A percentile compares a stretch with the other conserved stretches of the same genome.
Evolutionary conservation across 345 rosid species (phyloP).

Genomic region (Crucihimalaya himalaica): DNA sequence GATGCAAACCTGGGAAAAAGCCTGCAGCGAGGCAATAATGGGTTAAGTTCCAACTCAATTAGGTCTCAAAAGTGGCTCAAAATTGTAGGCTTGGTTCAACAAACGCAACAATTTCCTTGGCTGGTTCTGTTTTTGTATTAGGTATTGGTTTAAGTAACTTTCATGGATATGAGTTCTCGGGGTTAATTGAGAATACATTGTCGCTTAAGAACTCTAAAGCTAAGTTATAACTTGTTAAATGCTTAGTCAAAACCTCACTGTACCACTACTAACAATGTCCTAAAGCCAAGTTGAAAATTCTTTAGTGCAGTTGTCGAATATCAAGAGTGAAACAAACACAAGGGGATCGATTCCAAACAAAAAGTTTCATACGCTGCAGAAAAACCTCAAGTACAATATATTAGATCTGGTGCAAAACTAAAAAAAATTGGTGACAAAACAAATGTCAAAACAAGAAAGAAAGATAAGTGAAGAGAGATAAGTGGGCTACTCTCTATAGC

Average conservation of each 20-base stretch:
- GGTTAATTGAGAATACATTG: neutral
- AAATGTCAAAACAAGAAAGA: constrained; percentile 13
- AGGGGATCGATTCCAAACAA: neutral
- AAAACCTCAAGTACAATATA: constrained; percentile 25
- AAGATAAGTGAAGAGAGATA: constrained; percentile 12
- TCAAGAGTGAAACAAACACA: neutral
- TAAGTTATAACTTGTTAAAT: neutral
- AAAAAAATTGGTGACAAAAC: constrained; percentile 9
- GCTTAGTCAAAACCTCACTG: neutral
- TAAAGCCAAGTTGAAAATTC: neutral
- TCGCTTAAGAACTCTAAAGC: neutral
- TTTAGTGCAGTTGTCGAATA: neutral
- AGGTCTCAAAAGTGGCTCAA: neutral
- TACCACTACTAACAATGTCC: neutral
- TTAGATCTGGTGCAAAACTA: constrained; percentile 22
- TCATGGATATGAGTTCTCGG: neutral
- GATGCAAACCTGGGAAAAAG: constrained; percentile 6
- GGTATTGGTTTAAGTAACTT: neutral
- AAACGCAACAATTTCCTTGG: neutral
- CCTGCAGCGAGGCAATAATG: neutral
- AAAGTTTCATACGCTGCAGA: constrained; percentile 14
- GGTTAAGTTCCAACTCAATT: neutral
- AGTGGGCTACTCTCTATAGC: constrained; percentile 22
- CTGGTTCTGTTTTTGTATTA: neutral
- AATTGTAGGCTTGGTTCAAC: neutral